Percentiles rank a stretch among this genome's conserved stretches.
Conservation (phyloP, 106 monocot genomes). For the Allium sativum region DNA sequence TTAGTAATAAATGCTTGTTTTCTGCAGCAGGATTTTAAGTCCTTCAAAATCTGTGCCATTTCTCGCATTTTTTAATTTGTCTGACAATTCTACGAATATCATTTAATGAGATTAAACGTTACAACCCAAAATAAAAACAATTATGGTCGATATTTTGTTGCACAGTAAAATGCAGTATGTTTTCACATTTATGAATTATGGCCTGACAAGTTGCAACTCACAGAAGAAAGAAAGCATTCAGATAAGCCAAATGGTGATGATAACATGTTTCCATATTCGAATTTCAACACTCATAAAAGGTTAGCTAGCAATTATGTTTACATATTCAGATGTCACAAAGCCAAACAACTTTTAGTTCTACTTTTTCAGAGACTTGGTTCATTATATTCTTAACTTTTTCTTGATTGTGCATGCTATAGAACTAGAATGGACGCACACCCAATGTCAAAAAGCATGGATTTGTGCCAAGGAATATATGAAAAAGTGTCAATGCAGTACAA, state of each 20-base stretch:
- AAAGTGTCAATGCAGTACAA: conserved; percentile 12
- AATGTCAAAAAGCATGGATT: conserved; percentile 6
- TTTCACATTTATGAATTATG: no score
- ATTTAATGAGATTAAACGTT: no score
- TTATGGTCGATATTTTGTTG: background rate
- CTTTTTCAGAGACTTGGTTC: no score
- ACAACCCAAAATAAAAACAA: background rate
- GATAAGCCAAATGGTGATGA: conserved; percentile 25
- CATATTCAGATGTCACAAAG: background rate
- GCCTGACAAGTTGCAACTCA: background rate
- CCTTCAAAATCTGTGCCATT: background rate
- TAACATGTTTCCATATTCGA: conserved; percentile 22
- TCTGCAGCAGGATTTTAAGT: no score
- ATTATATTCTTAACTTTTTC: conserved; percentile 1
- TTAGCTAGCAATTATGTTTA: conserved; percentile 15
- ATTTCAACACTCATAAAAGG: conserved; percentile 50
- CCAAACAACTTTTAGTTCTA: conserved; percentile 7
- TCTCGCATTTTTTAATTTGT: background rate
- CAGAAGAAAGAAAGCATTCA: conserved; percentile 17
- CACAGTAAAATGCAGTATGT: no score
- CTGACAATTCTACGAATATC: no score
- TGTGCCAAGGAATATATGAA: conserved; percentile 26
- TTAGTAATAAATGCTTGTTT: no score
- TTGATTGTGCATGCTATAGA: background rate
- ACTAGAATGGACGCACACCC: background rate